These are phyloP conservation scores for Apiotrichum veenhuisii DNA, from an alignment of 1,284 basidiomycete species.

Conservation along the genomic window DNA sequence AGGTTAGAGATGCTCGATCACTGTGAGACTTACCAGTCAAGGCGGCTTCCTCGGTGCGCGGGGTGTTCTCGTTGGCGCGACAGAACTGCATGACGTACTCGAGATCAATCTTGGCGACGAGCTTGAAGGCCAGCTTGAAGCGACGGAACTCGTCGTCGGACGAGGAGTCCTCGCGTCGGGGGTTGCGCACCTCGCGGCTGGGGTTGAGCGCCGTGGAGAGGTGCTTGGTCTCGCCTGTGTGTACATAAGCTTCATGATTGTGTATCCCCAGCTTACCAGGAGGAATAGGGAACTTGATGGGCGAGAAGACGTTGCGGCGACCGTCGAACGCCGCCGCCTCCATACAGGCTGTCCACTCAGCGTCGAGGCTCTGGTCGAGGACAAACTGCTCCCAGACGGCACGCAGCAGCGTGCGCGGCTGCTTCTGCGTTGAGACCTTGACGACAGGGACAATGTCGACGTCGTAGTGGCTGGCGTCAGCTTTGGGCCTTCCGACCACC, in stretches of 20 bases:
- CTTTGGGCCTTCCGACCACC: too few species aligned
- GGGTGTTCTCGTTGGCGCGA: conserved; percentile 26
- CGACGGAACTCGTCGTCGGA: conserved; percentile 36
- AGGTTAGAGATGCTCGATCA: not conserved
- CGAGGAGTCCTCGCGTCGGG: conserved; percentile 20
- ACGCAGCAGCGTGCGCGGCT: conserved; percentile 27
- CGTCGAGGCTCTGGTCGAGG: conserved; percentile 23
- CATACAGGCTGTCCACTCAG: conserved; percentile 23
- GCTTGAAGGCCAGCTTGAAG: conserved; percentile 37
- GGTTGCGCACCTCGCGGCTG: conserved; percentile 29
- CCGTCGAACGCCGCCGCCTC: conserved; percentile 34
- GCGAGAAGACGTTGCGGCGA: conserved; percentile 41
- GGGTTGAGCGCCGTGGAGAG: conserved; percentile 30
- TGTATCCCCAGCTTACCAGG: conserved; percentile 18
- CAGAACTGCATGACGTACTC: conserved; percentile 42
- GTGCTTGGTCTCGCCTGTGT: conserved; percentile 3
- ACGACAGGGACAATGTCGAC: conserved; percentile 45
- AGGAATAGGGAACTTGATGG: conserved; percentile 29
- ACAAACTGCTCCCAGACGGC: conserved; percentile 34
- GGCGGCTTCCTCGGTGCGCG: conserved; percentile 29
- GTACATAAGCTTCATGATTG: not conserved
- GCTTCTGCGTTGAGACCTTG: conserved; percentile 34
- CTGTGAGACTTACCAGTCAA: conserved; percentile 32
- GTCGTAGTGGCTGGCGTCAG: conserved; percentile 41
- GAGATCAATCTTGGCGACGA: conserved; percentile 38